phyloP scores from a whole-genome alignment of 163 green algal species.

The Trebouxia gelatinosa region DNA sequence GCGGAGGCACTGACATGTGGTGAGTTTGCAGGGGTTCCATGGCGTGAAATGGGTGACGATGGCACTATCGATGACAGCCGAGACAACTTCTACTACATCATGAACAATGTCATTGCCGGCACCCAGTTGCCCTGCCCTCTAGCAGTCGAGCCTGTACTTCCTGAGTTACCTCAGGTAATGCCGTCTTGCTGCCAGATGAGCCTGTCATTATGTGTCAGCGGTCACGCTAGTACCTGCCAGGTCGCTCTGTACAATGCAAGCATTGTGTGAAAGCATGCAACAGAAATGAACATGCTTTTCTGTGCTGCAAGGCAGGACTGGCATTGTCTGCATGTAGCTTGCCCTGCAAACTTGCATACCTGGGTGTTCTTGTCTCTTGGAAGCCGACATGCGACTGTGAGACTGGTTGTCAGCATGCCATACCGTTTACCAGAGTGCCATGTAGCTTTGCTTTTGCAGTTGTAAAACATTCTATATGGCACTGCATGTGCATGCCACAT shows the following conservation, averaged over 20 bases:
- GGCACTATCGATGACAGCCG: slow-evolving; percentile 23
- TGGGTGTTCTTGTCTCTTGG: neutral
- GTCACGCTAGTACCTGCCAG: no score
- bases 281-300: no score
- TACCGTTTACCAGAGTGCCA: no score
- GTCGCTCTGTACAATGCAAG: no score
- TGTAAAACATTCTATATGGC: no score
- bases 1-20: neutral
- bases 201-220: no score
- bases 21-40: slow-evolving; percentile 1
- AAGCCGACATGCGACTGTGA: slow-evolving; percentile 25
- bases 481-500: no score
- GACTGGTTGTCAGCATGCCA: slow-evolving; percentile 32
- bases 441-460: no score
- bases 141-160: slow-evolving; percentile 37
- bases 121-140: slow-evolving; percentile 30
- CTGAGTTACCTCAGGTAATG: slow-evolving; percentile 40
- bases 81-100: slow-evolving; percentile 44
- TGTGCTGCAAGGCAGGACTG: neutral
- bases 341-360: neutral
- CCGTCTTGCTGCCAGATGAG: no score
- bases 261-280: no score
- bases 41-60: neutral
- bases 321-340: neutral
- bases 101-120: slow-evolving; percentile 45